Evolutionary conservation across 2,329 filamentous ascomycete species (phyloP).

Genomic region (Phialemonium atrogriseum): DNA sequence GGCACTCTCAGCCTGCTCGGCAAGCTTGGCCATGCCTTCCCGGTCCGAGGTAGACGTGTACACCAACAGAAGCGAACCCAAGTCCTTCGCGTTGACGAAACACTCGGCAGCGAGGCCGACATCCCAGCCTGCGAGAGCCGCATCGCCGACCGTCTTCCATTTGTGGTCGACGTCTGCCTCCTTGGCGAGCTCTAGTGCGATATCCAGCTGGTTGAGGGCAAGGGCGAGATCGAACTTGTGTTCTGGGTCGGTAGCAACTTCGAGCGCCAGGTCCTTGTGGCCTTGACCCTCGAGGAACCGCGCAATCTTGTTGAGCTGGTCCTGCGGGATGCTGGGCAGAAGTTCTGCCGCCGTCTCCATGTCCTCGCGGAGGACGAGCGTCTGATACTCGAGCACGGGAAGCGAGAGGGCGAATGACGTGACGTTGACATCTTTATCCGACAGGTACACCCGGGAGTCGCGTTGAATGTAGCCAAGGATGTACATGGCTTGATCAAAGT

Average conservation of each 20-base stretch:
- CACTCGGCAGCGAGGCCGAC: conserved; percentile 84
- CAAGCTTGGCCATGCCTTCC: conserved; percentile 64
- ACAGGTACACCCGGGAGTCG: conserved; percentile 90
- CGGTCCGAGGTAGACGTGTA: conserved; percentile 79
- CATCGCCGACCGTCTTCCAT: conserved; percentile 96
- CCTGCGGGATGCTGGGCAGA: conserved; percentile 73
- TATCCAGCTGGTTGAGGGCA: conserved; percentile 71
- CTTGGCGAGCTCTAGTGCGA: conserved; percentile 76
- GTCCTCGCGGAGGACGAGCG: conserved; percentile 84
- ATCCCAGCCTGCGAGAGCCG: conserved; percentile 80
- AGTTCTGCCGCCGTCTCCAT: conserved; percentile 86
- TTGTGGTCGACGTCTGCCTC: conserved; percentile 88
- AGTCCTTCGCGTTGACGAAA: conserved; percentile 82
- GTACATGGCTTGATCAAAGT: conserved; percentile 95
- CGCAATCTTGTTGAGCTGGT: conserved; percentile 96
- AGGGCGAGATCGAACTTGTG: conserved; percentile 94
- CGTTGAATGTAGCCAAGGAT: conserved; percentile 90
- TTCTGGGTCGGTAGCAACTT: conserved; percentile 89
- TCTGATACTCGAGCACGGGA: conserved; percentile 93
- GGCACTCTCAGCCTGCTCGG: conserved; percentile 63
- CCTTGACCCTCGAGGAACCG: conserved; percentile 96
- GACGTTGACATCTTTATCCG: conserved; percentile 90
- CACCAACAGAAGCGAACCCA: conserved; percentile 80
- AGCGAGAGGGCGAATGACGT: conserved; percentile 88
- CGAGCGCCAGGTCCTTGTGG: conserved; percentile 89